phyloP scores from a whole-genome alignment of 1,139 yeast species.

The Suhomyces wounanorum region DNA sequence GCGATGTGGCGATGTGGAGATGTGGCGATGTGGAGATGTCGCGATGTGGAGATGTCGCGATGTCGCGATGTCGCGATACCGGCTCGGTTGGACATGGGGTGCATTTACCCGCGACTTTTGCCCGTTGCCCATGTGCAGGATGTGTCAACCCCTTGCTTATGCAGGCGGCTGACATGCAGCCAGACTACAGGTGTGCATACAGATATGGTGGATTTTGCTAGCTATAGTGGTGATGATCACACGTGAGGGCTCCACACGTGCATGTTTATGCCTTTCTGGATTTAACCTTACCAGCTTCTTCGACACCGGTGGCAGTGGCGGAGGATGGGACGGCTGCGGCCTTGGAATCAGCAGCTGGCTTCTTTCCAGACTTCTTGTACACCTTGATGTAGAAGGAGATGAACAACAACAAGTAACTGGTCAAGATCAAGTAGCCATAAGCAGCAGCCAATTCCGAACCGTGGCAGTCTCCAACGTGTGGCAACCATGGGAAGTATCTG shows the following conservation, averaged over 20 bases:
- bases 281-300: constrained; percentile 36
- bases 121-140: neutral
- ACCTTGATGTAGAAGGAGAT: constrained; percentile 91
- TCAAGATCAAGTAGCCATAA: constrained; percentile 84
- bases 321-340: constrained; percentile 15
- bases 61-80: neutral
- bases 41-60: neutral
- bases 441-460: constrained; percentile 94
- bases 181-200: neutral
- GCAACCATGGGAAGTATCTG: constrained; percentile 61
- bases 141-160: neutral
- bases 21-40: neutral
- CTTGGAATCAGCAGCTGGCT: constrained; percentile 19
- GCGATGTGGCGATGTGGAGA: neutral
- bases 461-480: constrained; percentile 84
- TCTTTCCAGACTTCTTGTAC: constrained; percentile 56
- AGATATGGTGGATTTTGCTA: neutral
- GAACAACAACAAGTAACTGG: constrained; percentile 87
- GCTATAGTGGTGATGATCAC: neutral
- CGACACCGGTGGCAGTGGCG: constrained; percentile 17
- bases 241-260: neutral
- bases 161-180: neutral
- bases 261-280: constrained; percentile 46
- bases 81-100: neutral
- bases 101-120: neutral